Conservation (phyloP, 176 grass and related monocot genomes). For the Avena sativa region DNA sequence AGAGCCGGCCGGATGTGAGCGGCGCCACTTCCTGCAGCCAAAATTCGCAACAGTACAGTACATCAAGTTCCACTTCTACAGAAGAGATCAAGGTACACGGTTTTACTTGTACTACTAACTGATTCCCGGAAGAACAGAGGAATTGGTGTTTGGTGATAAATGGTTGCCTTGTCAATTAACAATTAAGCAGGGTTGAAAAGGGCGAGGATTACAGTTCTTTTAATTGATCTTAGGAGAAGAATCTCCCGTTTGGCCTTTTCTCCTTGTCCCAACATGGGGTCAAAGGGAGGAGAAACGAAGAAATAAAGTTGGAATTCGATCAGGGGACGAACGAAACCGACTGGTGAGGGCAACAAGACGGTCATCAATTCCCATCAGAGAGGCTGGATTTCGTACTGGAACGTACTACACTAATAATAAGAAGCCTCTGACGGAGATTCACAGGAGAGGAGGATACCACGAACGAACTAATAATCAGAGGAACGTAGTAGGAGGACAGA, state of each 20-base stretch:
- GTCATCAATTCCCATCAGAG: constrained; percentile 12
- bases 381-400: constrained; percentile 25
- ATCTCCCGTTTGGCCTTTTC: constrained; percentile 63
- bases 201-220: constrained; percentile 10
- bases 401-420: constrained; percentile 5
- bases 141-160: background rate
- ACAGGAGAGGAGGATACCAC: background rate
- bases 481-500: background rate
- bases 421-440: background rate
- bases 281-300: constrained; percentile 20
- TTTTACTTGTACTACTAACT: background rate
- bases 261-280: constrained; percentile 41
- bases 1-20: constrained; percentile 89
- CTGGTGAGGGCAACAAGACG: background rate
- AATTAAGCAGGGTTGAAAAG: constrained; percentile 6
- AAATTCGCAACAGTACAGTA: constrained; percentile 10
- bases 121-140: no score
- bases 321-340: background rate
- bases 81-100: background rate
- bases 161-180: background rate
- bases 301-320: background rate
- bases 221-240: constrained; percentile 25
- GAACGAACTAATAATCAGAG: background rate
- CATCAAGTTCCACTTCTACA: background rate
- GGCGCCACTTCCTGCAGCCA: constrained; percentile 74